These are phyloP conservation scores for Lunularia cruciata DNA, from an alignment of 225 moss, liverwort and hornwort genomes.

Conservation along the genomic window DNA sequence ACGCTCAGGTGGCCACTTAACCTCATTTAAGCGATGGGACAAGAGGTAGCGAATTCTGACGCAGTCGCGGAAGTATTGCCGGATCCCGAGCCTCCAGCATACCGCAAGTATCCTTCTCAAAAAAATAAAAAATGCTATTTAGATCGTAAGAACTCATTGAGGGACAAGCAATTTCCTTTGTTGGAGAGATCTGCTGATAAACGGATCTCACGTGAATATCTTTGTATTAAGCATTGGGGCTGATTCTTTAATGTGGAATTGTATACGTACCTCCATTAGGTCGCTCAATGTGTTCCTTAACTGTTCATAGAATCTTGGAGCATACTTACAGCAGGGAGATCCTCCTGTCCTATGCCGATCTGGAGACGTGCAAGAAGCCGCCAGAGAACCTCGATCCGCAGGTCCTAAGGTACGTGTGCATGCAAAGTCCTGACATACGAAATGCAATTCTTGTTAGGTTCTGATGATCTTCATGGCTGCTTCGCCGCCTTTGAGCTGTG, in stretches of 20 bases:
- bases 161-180: background rate
- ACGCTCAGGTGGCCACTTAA: constrained; percentile 14
- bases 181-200: background rate
- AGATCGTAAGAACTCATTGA: no score
- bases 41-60: constrained; percentile 35
- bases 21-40: constrained; percentile 32
- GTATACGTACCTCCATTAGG: background rate
- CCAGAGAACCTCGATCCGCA: constrained; percentile 86
- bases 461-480: no score
- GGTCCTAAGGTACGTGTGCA: constrained; percentile 71
- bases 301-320: constrained; percentile 34
- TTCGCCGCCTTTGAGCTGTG: no score
- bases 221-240: background rate
- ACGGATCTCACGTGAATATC: background rate
- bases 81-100: constrained; percentile 25
- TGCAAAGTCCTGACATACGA: background rate
- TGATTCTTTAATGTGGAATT: background rate
- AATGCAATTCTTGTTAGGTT: no score
- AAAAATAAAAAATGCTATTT: background rate
- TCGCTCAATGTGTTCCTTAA: constrained; percentile 24
- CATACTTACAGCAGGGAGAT: constrained; percentile 64
- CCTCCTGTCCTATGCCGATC: constrained; percentile 75
- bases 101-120: constrained; percentile 41
- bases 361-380: constrained; percentile 75
- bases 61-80: constrained; percentile 25